Base-by-base conservation (phyloP, 768 basidiomycete genomes). In the Coprinopsis marcescibilis region DNA sequence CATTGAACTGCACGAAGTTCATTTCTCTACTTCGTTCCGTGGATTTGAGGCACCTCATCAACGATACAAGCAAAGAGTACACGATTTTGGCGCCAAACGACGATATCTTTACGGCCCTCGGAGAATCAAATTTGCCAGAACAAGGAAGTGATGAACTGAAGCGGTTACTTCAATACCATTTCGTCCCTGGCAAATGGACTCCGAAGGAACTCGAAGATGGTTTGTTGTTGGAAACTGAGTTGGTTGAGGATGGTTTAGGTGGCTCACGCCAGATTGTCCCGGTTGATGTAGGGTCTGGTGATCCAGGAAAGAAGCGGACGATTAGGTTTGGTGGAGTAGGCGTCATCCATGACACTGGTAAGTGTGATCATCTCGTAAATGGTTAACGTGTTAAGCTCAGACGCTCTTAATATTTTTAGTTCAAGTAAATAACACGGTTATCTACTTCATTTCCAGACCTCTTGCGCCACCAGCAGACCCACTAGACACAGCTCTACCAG, bases 71-170 rank as follows among this genome's bases (percentile, higher is more conserved):
- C 37, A 56, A 75, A 11, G 67, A 80, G 32, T 86, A 84, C 65
- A 98, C 96, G 1, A 92, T 99, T 49, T 82, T 98, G 37, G 96
- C 94, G 0, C 92, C 91, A 0, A 73, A 76, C 38, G 93, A 99
- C 62, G 89, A 94, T 45, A 85, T 95, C 4, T 62, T 97, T 29
- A 69, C 74, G 17, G 48, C 81, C 27, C 78, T 77, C 40, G 71
- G 73, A 13, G 67, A 70, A 36, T 68, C 64, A 12, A 72, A 78
- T 24, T 61, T 88, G 17, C 90, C 89, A 3, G 69, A 78, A 46
- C 66, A 63, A 24, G 89, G 87, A 3, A 80, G 72, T 15, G 71
- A 74, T 13, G 88, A 87, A 50, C 68, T 98, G 46, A 83, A 74
- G 61, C 81, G 75, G 49, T 58, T 85, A 43, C 65, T 98, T 32